A percentile compares a stretch with the other conserved stretches of the same genome.
Conservation (phyloP, 805 yeast genomes). For the Lipomyces anomalus region DNA sequence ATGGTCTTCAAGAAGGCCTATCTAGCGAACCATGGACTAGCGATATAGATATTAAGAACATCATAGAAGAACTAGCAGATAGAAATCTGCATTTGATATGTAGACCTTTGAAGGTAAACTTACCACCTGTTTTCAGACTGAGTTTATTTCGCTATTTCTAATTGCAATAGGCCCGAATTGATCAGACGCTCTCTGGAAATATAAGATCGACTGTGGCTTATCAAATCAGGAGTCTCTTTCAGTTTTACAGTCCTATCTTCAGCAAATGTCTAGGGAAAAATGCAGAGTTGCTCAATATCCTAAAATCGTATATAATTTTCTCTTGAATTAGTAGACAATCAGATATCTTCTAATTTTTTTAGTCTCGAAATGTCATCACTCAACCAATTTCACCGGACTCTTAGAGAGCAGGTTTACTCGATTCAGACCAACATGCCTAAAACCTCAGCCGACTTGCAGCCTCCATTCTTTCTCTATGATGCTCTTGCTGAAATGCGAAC, state of each 20-base stretch:
- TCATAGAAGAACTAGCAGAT: constrained; percentile 40
- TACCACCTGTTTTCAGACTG: constrained; percentile 56
- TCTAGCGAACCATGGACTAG: constrained; percentile 28
- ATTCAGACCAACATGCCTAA: constrained; percentile 35
- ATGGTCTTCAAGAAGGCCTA: constrained; percentile 21
- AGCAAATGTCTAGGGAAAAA: constrained; percentile 36
- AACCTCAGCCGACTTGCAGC: constrained; percentile 51
- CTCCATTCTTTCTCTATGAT: constrained; percentile 81
- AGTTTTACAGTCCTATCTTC: constrained; percentile 64
- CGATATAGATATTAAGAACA: constrained; percentile 30
- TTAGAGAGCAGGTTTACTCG: constrained; percentile 36
- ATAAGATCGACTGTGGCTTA: constrained; percentile 49
- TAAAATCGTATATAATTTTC: constrained; percentile 18
- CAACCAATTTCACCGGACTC: constrained; percentile 39
- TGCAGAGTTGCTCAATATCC: constrained; percentile 27
- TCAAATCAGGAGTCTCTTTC: constrained; percentile 57
- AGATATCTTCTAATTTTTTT: constrained; percentile 19
- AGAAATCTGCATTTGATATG: constrained; percentile 50
- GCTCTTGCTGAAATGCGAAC: constrained; percentile 57
- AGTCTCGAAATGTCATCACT: constrained; percentile 32
- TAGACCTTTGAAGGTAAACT: constrained; percentile 54
- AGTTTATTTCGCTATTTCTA: too few relatives aligned
- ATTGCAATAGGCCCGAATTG: constrained; percentile 13
- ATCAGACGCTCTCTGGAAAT: constrained; percentile 45
- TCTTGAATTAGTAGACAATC: not conserved